A percentile compares a stretch with the other conserved stretches of the same genome.
These are phyloP conservation scores for Termitomyces sp. DNA, from an alignment of 768 basidiomycete genomes.

Conservation along the genomic window DNA sequence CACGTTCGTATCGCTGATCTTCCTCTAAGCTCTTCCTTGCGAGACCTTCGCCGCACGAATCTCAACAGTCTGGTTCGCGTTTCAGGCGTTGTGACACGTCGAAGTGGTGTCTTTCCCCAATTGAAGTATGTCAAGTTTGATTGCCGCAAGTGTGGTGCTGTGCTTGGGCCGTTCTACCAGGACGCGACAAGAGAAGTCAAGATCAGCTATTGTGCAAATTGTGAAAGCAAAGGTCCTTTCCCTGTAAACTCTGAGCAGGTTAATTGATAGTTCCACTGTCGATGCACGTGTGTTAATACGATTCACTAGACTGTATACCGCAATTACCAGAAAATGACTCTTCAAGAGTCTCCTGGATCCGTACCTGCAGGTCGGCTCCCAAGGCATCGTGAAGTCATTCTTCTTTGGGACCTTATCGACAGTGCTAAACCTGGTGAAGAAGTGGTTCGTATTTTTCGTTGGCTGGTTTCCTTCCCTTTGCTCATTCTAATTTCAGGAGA, in stretches of 20 bases:
- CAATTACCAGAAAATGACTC: conserved; percentile 98
- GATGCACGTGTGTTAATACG: no score
- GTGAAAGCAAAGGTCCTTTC: conserved; percentile 94
- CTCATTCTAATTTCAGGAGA: conserved; percentile 55
- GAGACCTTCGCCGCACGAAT: conserved; percentile 88
- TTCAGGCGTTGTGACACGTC: conserved; percentile 90
- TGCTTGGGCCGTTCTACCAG: conserved; percentile 96
- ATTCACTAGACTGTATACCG: conserved; percentile 81
- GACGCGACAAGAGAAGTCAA: conserved; percentile 92
- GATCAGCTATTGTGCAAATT: conserved; percentile 91
- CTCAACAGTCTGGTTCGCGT: conserved; percentile 95
- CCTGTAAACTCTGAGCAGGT: conserved; percentile 95
- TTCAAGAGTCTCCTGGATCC: conserved; percentile 96
- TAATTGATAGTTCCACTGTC: conserved; percentile 5
- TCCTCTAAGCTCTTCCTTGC: conserved; percentile 82
- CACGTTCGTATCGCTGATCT: conserved; percentile 96
- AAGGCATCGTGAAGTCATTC: conserved; percentile 92
- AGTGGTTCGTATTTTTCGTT: conserved; percentile 52
- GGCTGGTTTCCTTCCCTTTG: conserved; percentile 1
- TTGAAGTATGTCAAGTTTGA: conserved; percentile 99
- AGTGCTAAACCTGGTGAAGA: conserved; percentile 98
- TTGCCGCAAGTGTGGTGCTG: conserved; percentile 90
- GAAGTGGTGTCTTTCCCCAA: conserved; percentile 98
- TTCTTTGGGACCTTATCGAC: conserved; percentile 98
- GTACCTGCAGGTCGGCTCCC: conserved; percentile 97